phyloP scores from a whole-genome alignment of 192 early-diverging fungal species.

The Ambispora gerdemannii region DNA sequence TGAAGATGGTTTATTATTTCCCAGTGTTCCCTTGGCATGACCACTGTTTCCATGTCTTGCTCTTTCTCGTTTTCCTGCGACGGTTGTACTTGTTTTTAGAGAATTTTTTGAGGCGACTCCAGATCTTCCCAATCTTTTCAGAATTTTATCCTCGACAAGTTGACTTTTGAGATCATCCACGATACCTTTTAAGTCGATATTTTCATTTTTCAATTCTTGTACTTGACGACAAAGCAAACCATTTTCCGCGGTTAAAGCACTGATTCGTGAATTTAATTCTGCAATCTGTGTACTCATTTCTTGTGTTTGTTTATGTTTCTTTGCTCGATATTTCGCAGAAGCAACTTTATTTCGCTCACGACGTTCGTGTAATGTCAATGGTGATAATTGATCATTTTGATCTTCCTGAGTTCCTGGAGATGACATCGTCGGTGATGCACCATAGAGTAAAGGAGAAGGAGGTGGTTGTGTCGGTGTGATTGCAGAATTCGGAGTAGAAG shows the following conservation, averaged over 20 bases:
- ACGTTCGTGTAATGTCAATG: slow-evolving; percentile 48
- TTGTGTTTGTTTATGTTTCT: slow-evolving; percentile 55
- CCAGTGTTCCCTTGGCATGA: slow-evolving; percentile 18
- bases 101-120: slow-evolving; percentile 12
- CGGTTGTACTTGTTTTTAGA: neutral
- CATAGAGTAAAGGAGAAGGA: neutral
- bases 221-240: slow-evolving; percentile 46
- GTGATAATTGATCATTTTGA: neutral
- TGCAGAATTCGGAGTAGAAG: neutral
- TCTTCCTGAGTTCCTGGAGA: neutral
- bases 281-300: slow-evolving; percentile 55
- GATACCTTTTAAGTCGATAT: slow-evolving; percentile 42
- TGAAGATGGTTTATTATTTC: too few species aligned
- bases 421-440: neutral
- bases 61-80: neutral
- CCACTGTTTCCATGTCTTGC: slow-evolving; percentile 10
- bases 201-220: slow-evolving; percentile 48
- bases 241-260: slow-evolving; percentile 40
- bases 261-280: slow-evolving; percentile 29
- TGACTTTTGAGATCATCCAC: slow-evolving; percentile 51
- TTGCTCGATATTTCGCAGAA: slow-evolving; percentile 59
- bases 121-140: slow-evolving; percentile 46
- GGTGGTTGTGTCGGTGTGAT: neutral
- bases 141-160: slow-evolving; percentile 53
- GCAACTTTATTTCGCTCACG: slow-evolving; percentile 59